phyloP scores from a whole-genome alignment of 768 basidiomycete species.

The Russula virescens region DNA sequence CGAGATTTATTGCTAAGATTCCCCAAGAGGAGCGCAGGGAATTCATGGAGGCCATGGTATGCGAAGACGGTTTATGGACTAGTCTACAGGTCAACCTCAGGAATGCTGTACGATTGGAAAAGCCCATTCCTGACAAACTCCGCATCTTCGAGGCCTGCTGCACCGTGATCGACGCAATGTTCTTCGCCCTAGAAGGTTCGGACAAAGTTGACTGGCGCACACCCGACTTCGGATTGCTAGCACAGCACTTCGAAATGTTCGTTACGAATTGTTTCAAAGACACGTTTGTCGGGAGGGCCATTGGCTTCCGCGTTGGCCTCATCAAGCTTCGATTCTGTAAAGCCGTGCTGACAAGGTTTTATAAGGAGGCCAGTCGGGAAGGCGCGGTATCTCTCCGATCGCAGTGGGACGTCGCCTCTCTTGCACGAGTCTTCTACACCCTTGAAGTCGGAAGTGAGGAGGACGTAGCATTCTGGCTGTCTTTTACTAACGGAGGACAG shows the following conservation, averaged over 20 bases:
- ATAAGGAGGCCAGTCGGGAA: background rate
- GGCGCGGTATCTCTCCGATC: conserved; percentile 2
- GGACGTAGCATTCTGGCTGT: background rate
- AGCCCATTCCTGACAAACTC: background rate
- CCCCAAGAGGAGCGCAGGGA: background rate
- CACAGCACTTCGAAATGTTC: conserved; percentile 8
- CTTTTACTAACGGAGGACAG: background rate
- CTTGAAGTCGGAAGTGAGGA: background rate
- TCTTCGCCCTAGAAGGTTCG: background rate
- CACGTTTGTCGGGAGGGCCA: background rate
- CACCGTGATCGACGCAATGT: background rate
- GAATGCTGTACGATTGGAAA: background rate
- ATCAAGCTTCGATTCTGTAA: conserved; percentile 2
- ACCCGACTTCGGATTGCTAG: conserved; percentile 8
- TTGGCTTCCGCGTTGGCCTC: background rate
- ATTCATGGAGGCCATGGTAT: background rate
- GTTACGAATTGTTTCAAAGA: background rate
- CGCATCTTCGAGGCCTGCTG: conserved; percentile 1
- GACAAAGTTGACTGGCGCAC: conserved; percentile 1
- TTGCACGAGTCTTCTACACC: background rate
- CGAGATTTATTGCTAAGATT: background rate
- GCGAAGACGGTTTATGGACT: conserved; percentile 5
- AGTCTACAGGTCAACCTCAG: conserved; percentile 1
- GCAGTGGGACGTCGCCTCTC: conserved; percentile 12
- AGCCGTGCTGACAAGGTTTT: background rate